phyloP scores from a whole-genome alignment of 257 asterid species.

The Jacaranda copaia region DNA sequence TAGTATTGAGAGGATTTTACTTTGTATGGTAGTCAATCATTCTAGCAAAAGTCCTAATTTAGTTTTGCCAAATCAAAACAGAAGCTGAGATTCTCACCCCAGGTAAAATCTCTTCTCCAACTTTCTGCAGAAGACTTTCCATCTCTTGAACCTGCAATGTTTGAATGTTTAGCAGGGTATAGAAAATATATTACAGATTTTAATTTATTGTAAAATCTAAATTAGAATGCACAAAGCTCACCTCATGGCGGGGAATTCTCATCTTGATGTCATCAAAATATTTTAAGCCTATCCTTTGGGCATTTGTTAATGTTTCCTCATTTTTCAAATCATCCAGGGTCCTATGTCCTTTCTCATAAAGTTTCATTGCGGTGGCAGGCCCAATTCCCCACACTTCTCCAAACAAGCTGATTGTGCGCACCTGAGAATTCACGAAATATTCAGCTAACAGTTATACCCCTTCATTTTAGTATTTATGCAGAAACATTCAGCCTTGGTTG shows the following conservation, averaged over 20 bases:
- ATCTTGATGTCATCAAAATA: constrained; percentile 85
- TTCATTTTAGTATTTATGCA: constrained; percentile 7
- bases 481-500: constrained; percentile 9
- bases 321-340: constrained; percentile 73
- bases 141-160: constrained; percentile 75
- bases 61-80: constrained; percentile 30
- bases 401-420: constrained; percentile 81
- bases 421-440: constrained; percentile 54
- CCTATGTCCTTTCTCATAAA: constrained; percentile 91
- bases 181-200: constrained; percentile 1
- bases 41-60: neutral
- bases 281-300: constrained; percentile 85
- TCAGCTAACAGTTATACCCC: constrained; percentile 13
- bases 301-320: constrained; percentile 76
- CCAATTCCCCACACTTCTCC: constrained; percentile 99
- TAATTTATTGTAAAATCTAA: constrained; percentile 19
- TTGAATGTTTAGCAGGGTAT: constrained; percentile 18
- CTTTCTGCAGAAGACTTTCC: constrained; percentile 77
- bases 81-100: constrained; percentile 62
- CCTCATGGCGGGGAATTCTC: constrained; percentile 93
- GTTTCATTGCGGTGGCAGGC: constrained; percentile 86
- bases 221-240: constrained; percentile 36
- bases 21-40: constrained; percentile 6
- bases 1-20: neutral
- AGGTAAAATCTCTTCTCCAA: constrained; percentile 80